Conservation (phyloP, 108 stramenopile genomes). For the Nannochloropsis salina region DNA sequence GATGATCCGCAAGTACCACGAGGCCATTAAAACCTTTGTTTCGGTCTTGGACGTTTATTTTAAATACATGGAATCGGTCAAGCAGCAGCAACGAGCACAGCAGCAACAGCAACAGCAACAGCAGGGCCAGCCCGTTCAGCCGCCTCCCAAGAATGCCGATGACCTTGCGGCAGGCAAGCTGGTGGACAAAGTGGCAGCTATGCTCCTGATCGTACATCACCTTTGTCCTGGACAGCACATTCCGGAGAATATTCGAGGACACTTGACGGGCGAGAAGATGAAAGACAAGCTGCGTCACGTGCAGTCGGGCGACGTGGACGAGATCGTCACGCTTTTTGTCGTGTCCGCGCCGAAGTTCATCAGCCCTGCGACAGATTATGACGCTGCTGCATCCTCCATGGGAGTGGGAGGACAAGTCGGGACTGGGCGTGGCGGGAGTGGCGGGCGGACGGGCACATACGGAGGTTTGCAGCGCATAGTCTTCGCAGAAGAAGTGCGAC, state of each 20-base stretch:
- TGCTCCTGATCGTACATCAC: constrained; percentile 15
- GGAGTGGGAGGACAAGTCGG: not conserved
- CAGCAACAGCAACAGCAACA: not conserved
- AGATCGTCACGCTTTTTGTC: constrained; percentile 49
- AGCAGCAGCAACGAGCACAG: constrained; percentile 2
- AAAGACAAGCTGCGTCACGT: not conserved
- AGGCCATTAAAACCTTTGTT: constrained; percentile 67
- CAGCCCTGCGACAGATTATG: constrained; percentile 68
- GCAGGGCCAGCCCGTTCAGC: not conserved
- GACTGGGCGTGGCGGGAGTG: not conserved
- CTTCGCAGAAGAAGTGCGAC: constrained; percentile 57
- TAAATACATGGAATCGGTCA: constrained; percentile 54
- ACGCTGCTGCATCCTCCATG: constrained; percentile 26
- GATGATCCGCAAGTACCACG: constrained; percentile 89
- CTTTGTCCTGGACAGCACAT: constrained; percentile 13
- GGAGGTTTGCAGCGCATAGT: not conserved
- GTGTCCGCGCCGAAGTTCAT: constrained; percentile 80
- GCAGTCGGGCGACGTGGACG: constrained; percentile 13
- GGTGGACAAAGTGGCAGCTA: not conserved
- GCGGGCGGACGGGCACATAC: not conserved
- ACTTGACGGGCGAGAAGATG: constrained; percentile 11
- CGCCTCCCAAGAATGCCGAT: not conserved
- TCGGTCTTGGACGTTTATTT: constrained; percentile 49
- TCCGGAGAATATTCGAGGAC: constrained; percentile 2
- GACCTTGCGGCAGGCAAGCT: constrained; percentile 19